phyloP scores from a whole-genome alignment of 2,329 filamentous ascomycete species.

The Xylariaceae sp. region DNA sequence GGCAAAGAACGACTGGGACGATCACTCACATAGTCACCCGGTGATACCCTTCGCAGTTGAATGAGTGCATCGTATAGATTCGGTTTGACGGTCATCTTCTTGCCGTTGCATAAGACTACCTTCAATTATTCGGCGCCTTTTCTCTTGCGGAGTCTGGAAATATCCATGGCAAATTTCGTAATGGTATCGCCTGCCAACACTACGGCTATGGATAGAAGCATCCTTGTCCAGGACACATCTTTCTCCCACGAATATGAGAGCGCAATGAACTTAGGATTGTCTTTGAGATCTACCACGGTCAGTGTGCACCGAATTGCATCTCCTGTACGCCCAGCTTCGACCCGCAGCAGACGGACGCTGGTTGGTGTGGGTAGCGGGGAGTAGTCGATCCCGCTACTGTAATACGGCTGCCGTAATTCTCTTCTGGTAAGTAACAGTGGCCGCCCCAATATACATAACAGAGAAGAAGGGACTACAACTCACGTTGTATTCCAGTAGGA shows the following conservation, averaged over 20 bases:
- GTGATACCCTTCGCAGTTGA: constrained; percentile 3
- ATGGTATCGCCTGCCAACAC: too few relatives aligned
- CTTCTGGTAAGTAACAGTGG: neutral
- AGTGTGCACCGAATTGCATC: neutral
- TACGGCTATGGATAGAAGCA: too few relatives aligned
- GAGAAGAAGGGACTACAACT: neutral
- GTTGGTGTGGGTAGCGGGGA: neutral
- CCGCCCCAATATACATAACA: too few relatives aligned
- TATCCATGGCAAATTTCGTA: too few relatives aligned
- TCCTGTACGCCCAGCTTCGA: neutral
- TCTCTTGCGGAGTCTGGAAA: neutral
- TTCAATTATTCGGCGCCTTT: too few relatives aligned
- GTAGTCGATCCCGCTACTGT: neutral
- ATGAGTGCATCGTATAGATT: constrained; percentile 10
- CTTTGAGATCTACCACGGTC: constrained; percentile 2
- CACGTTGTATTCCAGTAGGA: constrained; percentile 5
- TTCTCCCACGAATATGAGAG: constrained; percentile 11
- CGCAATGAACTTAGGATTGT: constrained; percentile 5
- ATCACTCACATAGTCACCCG: constrained; percentile 10
- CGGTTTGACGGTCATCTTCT: constrained; percentile 5
- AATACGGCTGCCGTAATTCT: neutral
- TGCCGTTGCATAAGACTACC: constrained; percentile 6
- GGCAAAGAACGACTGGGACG: too few relatives aligned
- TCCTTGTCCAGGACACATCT: constrained; percentile 1
- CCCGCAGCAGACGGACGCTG: neutral